Conservation (phyloP, 2,329 filamentous ascomycete genomes). For the Aphanoascus verrucosus region DNA sequence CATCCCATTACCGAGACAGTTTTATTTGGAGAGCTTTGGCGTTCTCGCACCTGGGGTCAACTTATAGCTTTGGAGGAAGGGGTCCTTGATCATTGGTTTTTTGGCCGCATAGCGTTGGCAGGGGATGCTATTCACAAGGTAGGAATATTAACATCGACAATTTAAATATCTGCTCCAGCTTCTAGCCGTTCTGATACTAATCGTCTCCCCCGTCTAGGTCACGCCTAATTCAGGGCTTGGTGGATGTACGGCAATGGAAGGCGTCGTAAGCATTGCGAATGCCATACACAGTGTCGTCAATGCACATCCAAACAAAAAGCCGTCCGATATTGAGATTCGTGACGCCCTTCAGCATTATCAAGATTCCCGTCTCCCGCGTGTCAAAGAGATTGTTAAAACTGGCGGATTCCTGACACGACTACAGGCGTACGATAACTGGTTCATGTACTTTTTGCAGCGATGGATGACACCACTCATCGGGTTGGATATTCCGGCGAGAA, state of each 20-base stretch:
- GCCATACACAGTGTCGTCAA: neutral
- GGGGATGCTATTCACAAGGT: constrained; percentile 10
- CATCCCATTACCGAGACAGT: neutral
- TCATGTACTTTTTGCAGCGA: neutral
- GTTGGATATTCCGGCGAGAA: neutral
- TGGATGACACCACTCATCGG: constrained; percentile 1
- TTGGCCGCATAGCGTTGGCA: constrained; percentile 1
- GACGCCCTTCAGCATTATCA: neutral
- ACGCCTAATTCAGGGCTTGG: constrained; percentile 4
- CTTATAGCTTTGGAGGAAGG: constrained; percentile 7
- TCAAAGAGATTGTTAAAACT: neutral
- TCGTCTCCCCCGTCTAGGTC: neutral
- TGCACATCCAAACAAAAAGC: neutral
- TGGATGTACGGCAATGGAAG: constrained; percentile 8
- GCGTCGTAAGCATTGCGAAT: constrained; percentile 1
- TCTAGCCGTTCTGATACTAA: neutral
- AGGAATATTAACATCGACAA: neutral
- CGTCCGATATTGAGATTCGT: neutral
- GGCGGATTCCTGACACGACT: neutral
- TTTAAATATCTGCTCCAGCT: neutral
- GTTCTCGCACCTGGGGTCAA: neutral
- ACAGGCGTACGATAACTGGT: constrained; percentile 4
- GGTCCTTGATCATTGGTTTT: constrained; percentile 5
- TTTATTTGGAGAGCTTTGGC: constrained; percentile 8
- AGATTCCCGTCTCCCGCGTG: neutral